Conservation (phyloP, 768 basidiomycete species). For the Mycena haematopus region DNA sequence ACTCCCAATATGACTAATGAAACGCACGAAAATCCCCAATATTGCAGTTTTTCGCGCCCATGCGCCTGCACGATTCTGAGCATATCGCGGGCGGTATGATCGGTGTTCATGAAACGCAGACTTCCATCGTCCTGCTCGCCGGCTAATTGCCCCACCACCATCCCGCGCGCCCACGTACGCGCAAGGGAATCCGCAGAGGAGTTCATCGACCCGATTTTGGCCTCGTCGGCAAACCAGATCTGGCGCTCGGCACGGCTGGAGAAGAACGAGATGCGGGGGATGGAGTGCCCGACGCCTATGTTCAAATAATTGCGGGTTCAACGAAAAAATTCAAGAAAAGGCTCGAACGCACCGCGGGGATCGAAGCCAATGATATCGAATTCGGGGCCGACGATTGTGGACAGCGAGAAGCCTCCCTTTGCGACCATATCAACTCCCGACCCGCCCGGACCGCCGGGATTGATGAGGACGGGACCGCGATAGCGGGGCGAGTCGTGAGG, state of each 20-base stretch:
- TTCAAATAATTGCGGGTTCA: not conserved
- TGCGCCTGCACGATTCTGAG: slow-evolving; percentile 26
- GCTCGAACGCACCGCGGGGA: slow-evolving; percentile 31
- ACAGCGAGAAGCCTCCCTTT: not conserved
- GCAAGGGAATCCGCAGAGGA: slow-evolving; percentile 13
- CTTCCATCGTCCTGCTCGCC: slow-evolving; percentile 23
- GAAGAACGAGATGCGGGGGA: slow-evolving; percentile 25
- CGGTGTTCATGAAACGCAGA: slow-evolving; percentile 26
- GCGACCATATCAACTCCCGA: slow-evolving; percentile 26
- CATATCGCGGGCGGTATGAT: slow-evolving; percentile 31
- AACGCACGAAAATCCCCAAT: slow-evolving; percentile 31
- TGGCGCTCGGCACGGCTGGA: slow-evolving; percentile 18
- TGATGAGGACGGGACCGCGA: slow-evolving; percentile 30
- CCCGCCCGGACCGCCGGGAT: slow-evolving; percentile 33
- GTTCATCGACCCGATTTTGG: slow-evolving; percentile 4
- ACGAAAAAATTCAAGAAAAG: no score
- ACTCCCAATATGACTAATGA: no score
- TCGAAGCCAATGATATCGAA: slow-evolving; percentile 28
- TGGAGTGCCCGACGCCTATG: slow-evolving; percentile 27
- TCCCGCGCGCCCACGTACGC: slow-evolving; percentile 15
- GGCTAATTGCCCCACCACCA: slow-evolving; percentile 16
- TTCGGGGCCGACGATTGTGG: slow-evolving; percentile 26
- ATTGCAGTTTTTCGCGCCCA: slow-evolving; percentile 26
- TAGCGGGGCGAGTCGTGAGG: slow-evolving; percentile 22
- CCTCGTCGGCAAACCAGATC: slow-evolving; percentile 1